Base-by-base conservation (phyloP, 441 rosid genomes). In the Aleurites moluccanus region DNA sequence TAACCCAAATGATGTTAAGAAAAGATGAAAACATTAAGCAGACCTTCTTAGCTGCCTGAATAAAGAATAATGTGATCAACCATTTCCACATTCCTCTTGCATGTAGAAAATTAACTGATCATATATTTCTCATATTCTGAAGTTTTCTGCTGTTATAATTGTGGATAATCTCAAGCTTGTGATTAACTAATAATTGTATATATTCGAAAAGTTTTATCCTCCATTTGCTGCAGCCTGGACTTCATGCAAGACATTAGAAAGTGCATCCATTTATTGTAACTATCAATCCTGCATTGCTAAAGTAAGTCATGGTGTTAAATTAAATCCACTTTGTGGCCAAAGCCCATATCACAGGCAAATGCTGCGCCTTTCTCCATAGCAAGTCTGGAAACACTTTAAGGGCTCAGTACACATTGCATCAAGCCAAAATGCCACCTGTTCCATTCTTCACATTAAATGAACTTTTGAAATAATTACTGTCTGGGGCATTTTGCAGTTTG, bases 191-290 rank as follows among this genome's bases (percentile, higher is more conserved):
- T 67, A 67, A 1, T 28, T 27, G 15, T 23, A 44, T 18, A n/a
- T 18, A 60, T 33, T 21, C 63, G 21, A 60, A 61, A 30, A 69
- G 60, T 64, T 64, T 28, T 38, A 27, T 27, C 64, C 64, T 74
- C 56, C 53, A 14, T 40, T 23, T 64, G 27, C 42, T 61, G 40
- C 50, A n/a, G 20, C 35, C 69, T 33, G 16, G 59, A 64, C 63
- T 30, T 16, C 21, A 50, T 52, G 59, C 67, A 72, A 18, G 25
- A 72, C 21, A 15, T 30, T 38, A 25, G 33, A 63, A 73, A 25
- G 63, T 20, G 35, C 27, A 49, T 69, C 3, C 14, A 10, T 44
- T 44, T 44, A 44, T 10, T 44, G 14, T 44, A 44, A 44, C 13
- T 44, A 44, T 44, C 14, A 11, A 5, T 53, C 49, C 50, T 63